These are phyloP conservation scores for Boeremia exigua DNA, from an alignment of 2,329 filamentous ascomycete genomes.

Conservation along the genomic window DNA sequence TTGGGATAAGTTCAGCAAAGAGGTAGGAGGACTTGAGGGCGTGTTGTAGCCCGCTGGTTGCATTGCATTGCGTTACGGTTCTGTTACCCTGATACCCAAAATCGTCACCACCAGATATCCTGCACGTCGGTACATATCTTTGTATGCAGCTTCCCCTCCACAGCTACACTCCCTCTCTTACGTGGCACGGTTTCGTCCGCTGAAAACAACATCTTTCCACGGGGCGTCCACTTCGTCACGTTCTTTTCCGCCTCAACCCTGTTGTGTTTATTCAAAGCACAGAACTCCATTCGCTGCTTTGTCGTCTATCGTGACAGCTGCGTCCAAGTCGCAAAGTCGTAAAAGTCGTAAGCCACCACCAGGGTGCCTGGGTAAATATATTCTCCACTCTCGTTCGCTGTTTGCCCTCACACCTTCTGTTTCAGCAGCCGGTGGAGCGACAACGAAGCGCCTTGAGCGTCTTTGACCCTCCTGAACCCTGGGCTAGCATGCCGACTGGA, in stretches of 20 bases:
- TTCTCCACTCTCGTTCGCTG: neutral
- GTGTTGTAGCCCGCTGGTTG: constrained; percentile 45
- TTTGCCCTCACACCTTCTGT: constrained; percentile 9
- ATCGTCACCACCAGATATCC: neutral
- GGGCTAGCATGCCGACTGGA: constrained; percentile 10
- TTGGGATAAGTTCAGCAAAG: constrained; percentile 80
- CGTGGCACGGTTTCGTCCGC: too few species aligned
- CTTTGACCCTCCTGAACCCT: constrained; percentile 5
- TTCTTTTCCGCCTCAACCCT: neutral
- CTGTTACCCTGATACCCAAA: constrained; percentile 16
- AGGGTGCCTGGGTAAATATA: neutral
- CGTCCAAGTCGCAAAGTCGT: constrained; percentile 6
- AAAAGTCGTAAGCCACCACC: constrained; percentile 7
- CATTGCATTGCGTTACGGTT: constrained; percentile 13
- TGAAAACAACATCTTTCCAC: too few species aligned
- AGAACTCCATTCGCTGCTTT: too few species aligned
- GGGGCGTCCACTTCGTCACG: neutral
- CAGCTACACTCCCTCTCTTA: neutral
- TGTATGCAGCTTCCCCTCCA: neutral
- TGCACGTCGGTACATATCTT: neutral
- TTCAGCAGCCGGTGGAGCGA: constrained; percentile 12
- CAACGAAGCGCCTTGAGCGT: constrained; percentile 12
- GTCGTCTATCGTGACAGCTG: neutral
- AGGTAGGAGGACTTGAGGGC: constrained; percentile 67
- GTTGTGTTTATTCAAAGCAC: neutral